A percentile compares a stretch with the other conserved stretches of the same genome.
Conservation (phyloP, 257 asterid genomes). For the Phtheirospermum japonicum region DNA sequence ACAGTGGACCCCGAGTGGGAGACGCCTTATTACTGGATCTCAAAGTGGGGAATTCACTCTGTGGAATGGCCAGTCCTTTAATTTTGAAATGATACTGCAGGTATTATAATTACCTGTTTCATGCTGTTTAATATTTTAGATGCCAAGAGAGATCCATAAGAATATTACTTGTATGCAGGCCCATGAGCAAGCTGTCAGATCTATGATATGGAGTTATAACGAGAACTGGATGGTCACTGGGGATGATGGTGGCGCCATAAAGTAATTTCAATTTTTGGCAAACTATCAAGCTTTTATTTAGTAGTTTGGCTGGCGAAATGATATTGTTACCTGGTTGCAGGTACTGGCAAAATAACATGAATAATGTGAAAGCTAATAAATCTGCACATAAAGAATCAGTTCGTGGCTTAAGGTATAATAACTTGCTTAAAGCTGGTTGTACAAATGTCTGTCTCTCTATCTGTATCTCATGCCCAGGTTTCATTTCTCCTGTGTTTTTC, state of each 20-base stretch:
- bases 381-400: constrained; percentile 95
- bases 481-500: constrained; percentile 1
- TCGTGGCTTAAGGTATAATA: constrained; percentile 81
- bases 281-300: constrained; percentile 1
- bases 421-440: constrained; percentile 27
- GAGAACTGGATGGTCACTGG: constrained; percentile 99
- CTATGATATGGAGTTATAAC: constrained; percentile 98
- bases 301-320: constrained; percentile 22
- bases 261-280: constrained; percentile 46
- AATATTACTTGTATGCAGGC: constrained; percentile 56
- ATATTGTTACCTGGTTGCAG: constrained; percentile 50
- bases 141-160: constrained; percentile 17
- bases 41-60: constrained; percentile 98
- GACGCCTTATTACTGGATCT: constrained; percentile 98
- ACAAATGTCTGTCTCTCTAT: constrained; percentile 7
- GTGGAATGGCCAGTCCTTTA: constrained; percentile 98
- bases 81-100: constrained; percentile 98
- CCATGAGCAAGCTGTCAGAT: constrained; percentile 97
- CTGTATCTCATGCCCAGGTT: neutral
- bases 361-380: constrained; percentile 94
- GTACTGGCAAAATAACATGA: constrained; percentile 99
- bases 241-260: constrained; percentile 96
- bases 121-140: constrained; percentile 12
- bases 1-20: constrained; percentile 99
- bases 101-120: constrained; percentile 39